Evolutionary conservation across 768 basidiomycete species (phyloP).

Genomic region (Paxillus involutus): DNA sequence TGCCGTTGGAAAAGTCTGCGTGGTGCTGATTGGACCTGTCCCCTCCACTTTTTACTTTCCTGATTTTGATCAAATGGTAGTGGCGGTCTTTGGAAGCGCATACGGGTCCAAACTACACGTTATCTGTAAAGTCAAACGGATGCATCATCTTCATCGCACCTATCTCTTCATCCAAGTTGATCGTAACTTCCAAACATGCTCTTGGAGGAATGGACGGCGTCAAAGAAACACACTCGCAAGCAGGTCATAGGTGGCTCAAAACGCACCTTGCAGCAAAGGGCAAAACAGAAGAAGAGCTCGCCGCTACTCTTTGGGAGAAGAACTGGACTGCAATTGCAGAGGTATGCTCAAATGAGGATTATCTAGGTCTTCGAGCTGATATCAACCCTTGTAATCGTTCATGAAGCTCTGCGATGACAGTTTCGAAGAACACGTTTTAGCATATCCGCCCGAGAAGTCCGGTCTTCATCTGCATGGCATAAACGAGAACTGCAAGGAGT

Average conservation of each 20-base stretch:
- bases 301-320: constrained; percentile 70
- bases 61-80: constrained; percentile 44
- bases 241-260: constrained; percentile 81
- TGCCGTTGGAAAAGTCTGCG: not conserved
- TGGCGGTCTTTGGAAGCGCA: constrained; percentile 72
- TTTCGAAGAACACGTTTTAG: constrained; percentile 95
- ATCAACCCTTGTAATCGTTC: not conserved
- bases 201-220: constrained; percentile 55
- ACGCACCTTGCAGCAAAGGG: constrained; percentile 42
- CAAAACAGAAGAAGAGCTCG: constrained; percentile 74
- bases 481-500: constrained; percentile 65
- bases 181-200: constrained; percentile 93
- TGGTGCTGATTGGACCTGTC: not conserved
- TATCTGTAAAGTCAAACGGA: constrained; percentile 93
- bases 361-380: not conserved
- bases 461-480: constrained; percentile 94
- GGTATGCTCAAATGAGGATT: constrained; percentile 43
- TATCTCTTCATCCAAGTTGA: constrained; percentile 66
- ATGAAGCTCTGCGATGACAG: constrained; percentile 91
- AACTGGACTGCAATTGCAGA: constrained; percentile 92
- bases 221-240: constrained; percentile 69
- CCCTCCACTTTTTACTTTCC: too few species aligned
- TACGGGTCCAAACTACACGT: constrained; percentile 74
- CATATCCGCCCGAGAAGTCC: constrained; percentile 76
- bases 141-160: constrained; percentile 96